Conservation (phyloP, 805 yeast species). For the Wickerhamomyces hampshirensis region DNA sequence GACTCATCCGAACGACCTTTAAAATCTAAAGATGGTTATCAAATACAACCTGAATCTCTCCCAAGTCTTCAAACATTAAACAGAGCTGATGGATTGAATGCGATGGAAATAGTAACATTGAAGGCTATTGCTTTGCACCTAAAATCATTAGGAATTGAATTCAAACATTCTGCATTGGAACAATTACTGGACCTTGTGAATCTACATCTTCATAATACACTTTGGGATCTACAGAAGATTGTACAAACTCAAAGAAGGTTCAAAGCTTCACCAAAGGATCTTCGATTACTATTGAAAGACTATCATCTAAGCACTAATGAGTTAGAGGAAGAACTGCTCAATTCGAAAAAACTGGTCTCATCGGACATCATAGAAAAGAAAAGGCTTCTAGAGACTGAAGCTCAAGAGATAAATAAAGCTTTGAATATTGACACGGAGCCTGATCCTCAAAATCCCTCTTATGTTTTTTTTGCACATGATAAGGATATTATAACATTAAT, state of each 20-base stretch:
- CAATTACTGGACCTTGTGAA: constrained; percentile 32
- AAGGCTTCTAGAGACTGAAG: constrained; percentile 10
- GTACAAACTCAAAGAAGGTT: constrained; percentile 58
- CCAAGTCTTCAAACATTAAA: constrained; percentile 1
- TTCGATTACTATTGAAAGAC: constrained; percentile 39
- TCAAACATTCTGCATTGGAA: constrained; percentile 32
- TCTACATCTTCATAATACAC: constrained; percentile 33
- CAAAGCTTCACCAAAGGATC: constrained; percentile 48
- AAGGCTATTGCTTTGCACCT: constrained; percentile 35
- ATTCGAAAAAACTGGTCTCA: constrained; percentile 18
- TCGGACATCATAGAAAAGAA: constrained; percentile 16
- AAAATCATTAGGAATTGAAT: constrained; percentile 27
- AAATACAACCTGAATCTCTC: neutral
- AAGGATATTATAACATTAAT: constrained; percentile 50
- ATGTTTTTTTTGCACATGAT: constrained; percentile 48
- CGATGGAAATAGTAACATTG: constrained; percentile 29
- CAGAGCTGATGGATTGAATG: constrained; percentile 11
- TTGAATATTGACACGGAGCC: constrained; percentile 13
- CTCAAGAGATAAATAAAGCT: constrained; percentile 14
- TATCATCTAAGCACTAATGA: constrained; percentile 37
- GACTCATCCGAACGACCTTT: neutral
- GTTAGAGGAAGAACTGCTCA: constrained; percentile 32
- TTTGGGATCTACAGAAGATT: constrained; percentile 40
- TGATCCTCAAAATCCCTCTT: constrained; percentile 38
- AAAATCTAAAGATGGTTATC: neutral